A percentile compares a stretch with the other conserved stretches of the same genome.
These are phyloP conservation scores for Malassezia nana DNA, from an alignment of 1,284 basidiomycete species.

Conservation along the genomic window DNA sequence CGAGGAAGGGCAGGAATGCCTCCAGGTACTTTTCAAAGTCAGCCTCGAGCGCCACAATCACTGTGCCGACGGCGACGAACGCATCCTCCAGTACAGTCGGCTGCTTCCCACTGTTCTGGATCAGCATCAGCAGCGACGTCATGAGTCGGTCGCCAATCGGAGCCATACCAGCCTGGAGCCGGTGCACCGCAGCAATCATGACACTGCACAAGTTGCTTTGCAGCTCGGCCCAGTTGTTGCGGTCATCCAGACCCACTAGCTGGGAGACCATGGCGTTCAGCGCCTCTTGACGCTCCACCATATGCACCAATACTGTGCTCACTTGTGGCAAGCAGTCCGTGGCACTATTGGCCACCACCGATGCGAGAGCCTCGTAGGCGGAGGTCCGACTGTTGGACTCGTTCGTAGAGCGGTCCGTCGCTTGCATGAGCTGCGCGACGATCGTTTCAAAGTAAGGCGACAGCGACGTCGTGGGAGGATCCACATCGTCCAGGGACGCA, in stretches of 20 bases:
- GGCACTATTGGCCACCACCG: slow-evolving; percentile 71
- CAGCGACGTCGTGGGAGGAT: slow-evolving; percentile 56
- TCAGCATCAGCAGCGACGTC: slow-evolving; percentile 77
- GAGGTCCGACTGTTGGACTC: slow-evolving; percentile 88
- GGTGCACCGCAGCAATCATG: slow-evolving; percentile 49
- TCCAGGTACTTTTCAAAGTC: slow-evolving; percentile 79
- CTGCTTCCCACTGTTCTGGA: slow-evolving; percentile 74
- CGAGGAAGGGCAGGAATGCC: slow-evolving; percentile 80
- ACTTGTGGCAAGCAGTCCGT: slow-evolving; percentile 71
- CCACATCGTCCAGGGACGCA: slow-evolving; percentile 52
- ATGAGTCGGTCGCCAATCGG: slow-evolving; percentile 89
- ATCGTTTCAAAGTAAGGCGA: slow-evolving; percentile 77
- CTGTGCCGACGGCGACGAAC: slow-evolving; percentile 84
- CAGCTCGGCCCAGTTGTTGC: slow-evolving; percentile 97
- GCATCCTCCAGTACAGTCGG: slow-evolving; percentile 95
- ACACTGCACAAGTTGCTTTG: slow-evolving; percentile 84
- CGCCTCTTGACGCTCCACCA: slow-evolving; percentile 79
- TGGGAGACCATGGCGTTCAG: slow-evolving; percentile 64
- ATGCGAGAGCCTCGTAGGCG: slow-evolving; percentile 88
- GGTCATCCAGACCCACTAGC: slow-evolving; percentile 86
- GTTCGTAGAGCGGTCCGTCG: slow-evolving; percentile 60
- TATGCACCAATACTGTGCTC: slow-evolving; percentile 69
- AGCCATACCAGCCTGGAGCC: slow-evolving; percentile 70
- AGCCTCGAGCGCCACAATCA: slow-evolving; percentile 61
- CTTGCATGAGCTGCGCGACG: slow-evolving; percentile 32